phyloP scores from a whole-genome alignment of 768 basidiomycete genomes.

The Antrodiella citrinella region DNA sequence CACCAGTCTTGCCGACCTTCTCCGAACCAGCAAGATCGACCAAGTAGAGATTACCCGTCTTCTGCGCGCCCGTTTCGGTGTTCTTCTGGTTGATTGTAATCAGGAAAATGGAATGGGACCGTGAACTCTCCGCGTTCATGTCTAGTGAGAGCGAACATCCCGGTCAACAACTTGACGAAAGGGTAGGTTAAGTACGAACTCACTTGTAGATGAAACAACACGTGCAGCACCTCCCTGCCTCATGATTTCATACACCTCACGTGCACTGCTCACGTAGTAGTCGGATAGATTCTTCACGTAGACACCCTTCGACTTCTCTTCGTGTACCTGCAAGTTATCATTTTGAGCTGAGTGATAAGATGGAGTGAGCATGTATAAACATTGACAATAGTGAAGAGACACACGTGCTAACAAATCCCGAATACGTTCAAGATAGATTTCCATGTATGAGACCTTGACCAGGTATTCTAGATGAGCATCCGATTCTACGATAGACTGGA shows the following conservation, averaged over 20 bases:
- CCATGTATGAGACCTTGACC: slow-evolving; percentile 99
- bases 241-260: slow-evolving; percentile 99
- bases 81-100: slow-evolving; percentile 97
- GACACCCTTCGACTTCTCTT: slow-evolving; percentile 95
- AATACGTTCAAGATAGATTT: slow-evolving; percentile 96
- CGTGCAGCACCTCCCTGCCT: slow-evolving; percentile 87
- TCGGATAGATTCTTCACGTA: slow-evolving; percentile 97
- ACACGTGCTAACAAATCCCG: slow-evolving; percentile 91
- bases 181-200: slow-evolving; percentile 21
- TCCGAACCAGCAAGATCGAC: slow-evolving; percentile 98
- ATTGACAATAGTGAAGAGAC: slow-evolving; percentile 25
- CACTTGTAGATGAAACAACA: slow-evolving; percentile 91
- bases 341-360: slow-evolving; percentile 68
- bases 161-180: neutral
- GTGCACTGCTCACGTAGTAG: slow-evolving; percentile 93
- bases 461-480: slow-evolving; percentile 95
- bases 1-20: slow-evolving; percentile 99
- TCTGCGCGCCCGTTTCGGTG: slow-evolving; percentile 90
- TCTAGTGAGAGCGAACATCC: slow-evolving; percentile 39
- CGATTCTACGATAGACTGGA: slow-evolving; percentile 93
- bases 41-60: slow-evolving; percentile 94
- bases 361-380: neutral
- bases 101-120: slow-evolving; percentile 98
- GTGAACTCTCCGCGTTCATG: slow-evolving; percentile 99
- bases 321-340: slow-evolving; percentile 96